Evolutionary conservation across 768 basidiomycete genomes (phyloP), one percentile per base, ranked within the genome.

Genomic region (Termitomyces sp.): DNA sequence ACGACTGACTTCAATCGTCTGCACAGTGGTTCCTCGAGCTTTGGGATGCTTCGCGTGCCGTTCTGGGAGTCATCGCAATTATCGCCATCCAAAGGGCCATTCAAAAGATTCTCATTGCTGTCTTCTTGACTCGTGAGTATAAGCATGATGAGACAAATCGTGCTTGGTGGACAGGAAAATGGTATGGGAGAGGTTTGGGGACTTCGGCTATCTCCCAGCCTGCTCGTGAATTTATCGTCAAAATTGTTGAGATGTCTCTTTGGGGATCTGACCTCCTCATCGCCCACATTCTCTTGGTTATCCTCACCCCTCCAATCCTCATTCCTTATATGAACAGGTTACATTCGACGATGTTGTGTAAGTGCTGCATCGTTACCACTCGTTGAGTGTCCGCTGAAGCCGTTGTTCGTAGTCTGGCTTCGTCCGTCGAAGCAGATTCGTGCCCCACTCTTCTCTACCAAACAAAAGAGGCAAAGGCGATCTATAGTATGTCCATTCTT

Each of bases 151-250:
- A 98, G 77, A 95, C 92, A 28, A 98, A 98, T 76, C 82, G 92
- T 60, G 95, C 95, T 2, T 98, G 96, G 96, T 99, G 97, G 97
- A 94, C 95, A 18, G 95, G 94, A 60, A 88, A 90, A 77, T 98
- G 97, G 97, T 95, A 95, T 69, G 94, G 95, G 48, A 83, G 94
- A 58, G 92, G 93, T 29, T 79, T 99, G 20, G 96, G 96, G 15
- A 81, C 81, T n/a, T 89, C 91, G 34, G 62, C 91, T 37, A 86
- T 96, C 69, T 94, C 93, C 31, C 97, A 98, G 70, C 94, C 95
- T 33, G 94, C 92, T 56, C 88, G 97, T 69, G 97, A 98, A 79
- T 97, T 90, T 68, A 83, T 98, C 56, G 95, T 98, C 75, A 99
- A 98, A 81, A 92, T 96, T 58, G 92, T 98, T 62, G 96, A 98